Evolutionary conservation across 345 rosid genomes (phyloP), one percentile per base, ranked within the genome.

Genomic region (Moringa oleifera): DNA sequence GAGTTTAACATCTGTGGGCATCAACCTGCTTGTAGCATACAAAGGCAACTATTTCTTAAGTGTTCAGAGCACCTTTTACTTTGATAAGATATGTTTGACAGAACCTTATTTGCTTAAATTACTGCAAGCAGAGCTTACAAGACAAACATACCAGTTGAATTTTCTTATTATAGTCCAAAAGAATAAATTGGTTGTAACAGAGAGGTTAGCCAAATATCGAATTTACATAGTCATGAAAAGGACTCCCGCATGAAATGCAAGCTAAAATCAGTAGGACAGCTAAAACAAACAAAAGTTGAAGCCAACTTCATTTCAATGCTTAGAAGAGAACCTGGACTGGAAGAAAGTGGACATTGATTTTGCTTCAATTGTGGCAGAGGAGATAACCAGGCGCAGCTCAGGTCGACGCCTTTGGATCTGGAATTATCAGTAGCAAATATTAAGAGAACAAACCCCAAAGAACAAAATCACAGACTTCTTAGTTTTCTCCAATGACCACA

Each of bases 331-430:
- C 97, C 99, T 82, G 71, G 78, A 22, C 56, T 58, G 83, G 75
- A 94, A 94, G 80, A 94, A 94, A 74, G 82, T 72, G 56, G 86
- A 74, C 86, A 94, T 90, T 25, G 95, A 67, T 71, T 90, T 85
- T 18, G 92, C 96, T 79, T 90, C 99, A 51, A 94, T 94, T 57
- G 99, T 94, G 67, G 99, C 99, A 24, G 99, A 94, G 8, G 97
- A 83, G 72, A 94, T 90, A 21, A 94, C 79, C 66, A 94, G 75
- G 20, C 96, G 96, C 65, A 90, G 75, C 57, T 94, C 97, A 73
- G 99, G 92, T 51, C 96, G 88, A 28, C 96, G 83, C 12, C 81
- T 85, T 75, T 88, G 99, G 62, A 94, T 85, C 97, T 90, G 71
- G 22, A 58, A 70, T 66, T 51, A 46, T 22, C 45, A 16, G 5